Conservation (phyloP, 805 yeast genomes). For the Lipomyces chichibuensis region DNA sequence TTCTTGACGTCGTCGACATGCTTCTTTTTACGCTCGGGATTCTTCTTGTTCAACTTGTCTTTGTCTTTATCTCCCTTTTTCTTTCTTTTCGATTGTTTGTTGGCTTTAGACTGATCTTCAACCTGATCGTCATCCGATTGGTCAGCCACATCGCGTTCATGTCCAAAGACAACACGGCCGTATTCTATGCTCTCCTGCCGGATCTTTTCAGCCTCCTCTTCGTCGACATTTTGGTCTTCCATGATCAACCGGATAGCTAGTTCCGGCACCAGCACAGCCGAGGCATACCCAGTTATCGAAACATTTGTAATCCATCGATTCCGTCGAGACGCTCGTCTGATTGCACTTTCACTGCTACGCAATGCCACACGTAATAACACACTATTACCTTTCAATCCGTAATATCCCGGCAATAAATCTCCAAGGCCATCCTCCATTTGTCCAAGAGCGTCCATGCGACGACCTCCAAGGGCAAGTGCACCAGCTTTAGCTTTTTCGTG, state of each 20-base stretch:
- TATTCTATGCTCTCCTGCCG: conserved; percentile 29
- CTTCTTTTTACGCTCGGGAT: neutral
- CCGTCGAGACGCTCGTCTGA: conserved; percentile 14
- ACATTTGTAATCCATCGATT: conserved; percentile 32
- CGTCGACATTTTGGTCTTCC: conserved; percentile 26
- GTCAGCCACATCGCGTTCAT: neutral
- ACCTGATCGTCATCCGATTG: neutral
- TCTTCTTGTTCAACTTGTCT: neutral
- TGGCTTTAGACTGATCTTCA: neutral
- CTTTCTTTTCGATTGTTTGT: neutral
- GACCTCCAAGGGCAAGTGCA: conserved; percentile 1
- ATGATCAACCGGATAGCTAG: conserved; percentile 31
- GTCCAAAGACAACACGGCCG: conserved; percentile 26
- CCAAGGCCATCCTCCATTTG: conserved; percentile 20
- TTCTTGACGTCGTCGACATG: conserved; percentile 2
- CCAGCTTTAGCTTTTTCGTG: conserved; percentile 26
- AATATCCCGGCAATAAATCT: conserved; percentile 33
- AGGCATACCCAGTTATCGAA: conserved; percentile 32
- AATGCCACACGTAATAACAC: conserved; percentile 22
- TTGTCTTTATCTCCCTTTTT: neutral
- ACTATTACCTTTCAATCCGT: conserved; percentile 28
- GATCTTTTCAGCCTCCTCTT: conserved; percentile 24
- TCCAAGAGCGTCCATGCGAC: conserved; percentile 26
- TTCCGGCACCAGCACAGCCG: conserved; percentile 34
- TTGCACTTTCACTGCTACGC: conserved; percentile 3